phyloP scores from a whole-genome alignment of 1,284 basidiomycete species.

The Coriolopsis trogii region DNA sequence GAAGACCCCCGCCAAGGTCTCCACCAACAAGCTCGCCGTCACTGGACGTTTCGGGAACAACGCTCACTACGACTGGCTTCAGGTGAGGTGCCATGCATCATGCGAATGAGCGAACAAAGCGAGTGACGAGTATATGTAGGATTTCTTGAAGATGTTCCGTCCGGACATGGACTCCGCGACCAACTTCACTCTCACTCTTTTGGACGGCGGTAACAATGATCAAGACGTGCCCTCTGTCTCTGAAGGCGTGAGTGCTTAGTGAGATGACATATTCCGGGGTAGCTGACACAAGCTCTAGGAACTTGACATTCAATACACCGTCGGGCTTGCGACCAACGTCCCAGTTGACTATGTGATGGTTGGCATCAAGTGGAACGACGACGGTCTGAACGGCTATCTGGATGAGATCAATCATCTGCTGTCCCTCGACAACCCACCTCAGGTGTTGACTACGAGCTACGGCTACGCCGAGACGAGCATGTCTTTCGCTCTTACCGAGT shows the following conservation, averaged over 20 bases:
- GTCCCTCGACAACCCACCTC: constrained; percentile 59
- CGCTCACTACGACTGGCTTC: constrained; percentile 51
- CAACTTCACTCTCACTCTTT: constrained; percentile 41
- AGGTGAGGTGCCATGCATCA: constrained; percentile 28
- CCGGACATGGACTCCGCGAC: constrained; percentile 46
- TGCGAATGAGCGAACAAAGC: not conserved
- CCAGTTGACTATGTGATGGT: constrained; percentile 17
- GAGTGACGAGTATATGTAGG: constrained; percentile 31
- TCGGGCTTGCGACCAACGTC: constrained; percentile 57
- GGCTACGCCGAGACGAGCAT: constrained; percentile 28
- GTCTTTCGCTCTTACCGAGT: constrained; percentile 28
- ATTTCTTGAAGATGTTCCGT: constrained; percentile 51
- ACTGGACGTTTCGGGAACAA: constrained; percentile 57
- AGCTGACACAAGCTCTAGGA: constrained; percentile 31
- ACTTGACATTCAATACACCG: constrained; percentile 65
- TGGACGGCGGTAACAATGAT: constrained; percentile 48
- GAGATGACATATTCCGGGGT: constrained; percentile 44
- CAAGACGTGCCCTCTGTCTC: constrained; percentile 36
- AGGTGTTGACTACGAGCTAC: constrained; percentile 58
- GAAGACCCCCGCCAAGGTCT: constrained; percentile 47
- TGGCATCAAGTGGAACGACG: constrained; percentile 11
- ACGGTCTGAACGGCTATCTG: constrained; percentile 13
- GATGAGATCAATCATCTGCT: constrained; percentile 16
- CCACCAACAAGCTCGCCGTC: constrained; percentile 52
- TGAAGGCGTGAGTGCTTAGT: constrained; percentile 48